Conservation (phyloP, 805 yeast species). For the Starmerella lactis-condensi region DNA sequence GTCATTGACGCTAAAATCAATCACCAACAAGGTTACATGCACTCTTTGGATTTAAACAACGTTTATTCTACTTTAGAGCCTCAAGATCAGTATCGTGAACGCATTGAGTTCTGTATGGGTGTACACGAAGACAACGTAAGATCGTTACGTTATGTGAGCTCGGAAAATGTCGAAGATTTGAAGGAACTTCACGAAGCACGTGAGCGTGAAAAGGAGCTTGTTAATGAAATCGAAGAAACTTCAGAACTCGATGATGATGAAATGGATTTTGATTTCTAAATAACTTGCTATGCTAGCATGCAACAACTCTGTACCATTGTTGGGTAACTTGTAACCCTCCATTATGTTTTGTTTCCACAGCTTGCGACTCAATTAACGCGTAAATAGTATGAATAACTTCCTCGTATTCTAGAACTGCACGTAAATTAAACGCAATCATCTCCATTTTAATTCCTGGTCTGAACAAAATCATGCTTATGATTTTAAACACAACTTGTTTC, state of each 20-base stretch:
- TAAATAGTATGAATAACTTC: conserved; percentile 18
- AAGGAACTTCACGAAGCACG: conserved; percentile 37
- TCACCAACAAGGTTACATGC: conserved; percentile 80
- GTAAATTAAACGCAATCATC: conserved; percentile 15
- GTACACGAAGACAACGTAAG: conserved; percentile 82
- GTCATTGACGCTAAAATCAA: conserved; percentile 89
- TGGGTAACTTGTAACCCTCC: too few relatives aligned
- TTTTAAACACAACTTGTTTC: conserved; percentile 34
- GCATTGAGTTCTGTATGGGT: conserved; percentile 79
- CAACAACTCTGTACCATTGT: too few relatives aligned
- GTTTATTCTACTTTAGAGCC: conserved; percentile 78
- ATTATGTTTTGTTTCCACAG: conserved; percentile 1
- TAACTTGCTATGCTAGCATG: too few relatives aligned
- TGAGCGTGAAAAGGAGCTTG: conserved; percentile 35
- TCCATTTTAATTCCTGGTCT: conserved; percentile 35
- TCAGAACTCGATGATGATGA: conserved; percentile 28
- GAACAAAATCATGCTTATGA: conserved; percentile 30
- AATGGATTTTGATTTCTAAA: conserved; percentile 22
- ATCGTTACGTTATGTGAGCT: conserved; percentile 78
- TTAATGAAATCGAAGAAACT: conserved; percentile 28
- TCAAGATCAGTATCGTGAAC: conserved; percentile 71
- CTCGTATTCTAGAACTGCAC: conserved; percentile 13
- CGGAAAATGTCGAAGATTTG: conserved; percentile 32
- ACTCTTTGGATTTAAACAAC: conserved; percentile 69
- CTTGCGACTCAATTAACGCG: conserved; percentile 16